These are phyloP conservation scores for Russula sp. DNA, from an alignment of 768 basidiomycete genomes.

Conservation along the genomic window DNA sequence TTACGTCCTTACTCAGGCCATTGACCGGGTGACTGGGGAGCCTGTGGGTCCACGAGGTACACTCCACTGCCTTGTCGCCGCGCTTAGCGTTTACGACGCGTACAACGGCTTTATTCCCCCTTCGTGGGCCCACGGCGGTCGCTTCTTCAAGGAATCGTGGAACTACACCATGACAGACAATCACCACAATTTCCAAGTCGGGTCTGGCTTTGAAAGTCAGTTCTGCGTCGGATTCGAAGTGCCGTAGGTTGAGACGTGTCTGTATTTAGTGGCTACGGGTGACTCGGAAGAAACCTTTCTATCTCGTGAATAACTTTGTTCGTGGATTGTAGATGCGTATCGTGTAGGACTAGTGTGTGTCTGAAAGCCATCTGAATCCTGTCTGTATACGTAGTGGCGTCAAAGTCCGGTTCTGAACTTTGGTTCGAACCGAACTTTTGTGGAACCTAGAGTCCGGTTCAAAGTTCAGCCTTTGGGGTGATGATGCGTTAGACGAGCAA, in stretches of 20 bases:
- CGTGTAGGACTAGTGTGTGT: too few relatives aligned
- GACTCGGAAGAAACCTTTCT: too few relatives aligned
- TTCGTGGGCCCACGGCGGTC: slow-evolving; percentile 2
- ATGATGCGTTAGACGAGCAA: too few relatives aligned
- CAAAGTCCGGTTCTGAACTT: too few relatives aligned
- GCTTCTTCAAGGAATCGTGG: background rate
- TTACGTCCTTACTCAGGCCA: background rate
- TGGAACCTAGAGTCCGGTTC: too few relatives aligned
- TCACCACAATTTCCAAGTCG: background rate
- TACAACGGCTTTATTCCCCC: slow-evolving; percentile 7
- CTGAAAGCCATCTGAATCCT: too few relatives aligned
- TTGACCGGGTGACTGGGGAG: background rate
- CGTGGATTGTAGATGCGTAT: too few relatives aligned
- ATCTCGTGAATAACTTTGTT: background rate
- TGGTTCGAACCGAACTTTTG: too few relatives aligned
- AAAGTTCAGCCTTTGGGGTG: too few relatives aligned
- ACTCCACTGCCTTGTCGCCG: background rate
- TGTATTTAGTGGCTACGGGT: background rate
- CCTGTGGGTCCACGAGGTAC: slow-evolving; percentile 1
- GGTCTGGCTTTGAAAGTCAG: background rate
- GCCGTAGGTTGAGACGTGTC: background rate
- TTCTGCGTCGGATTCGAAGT: background rate
- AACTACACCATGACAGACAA: background rate
- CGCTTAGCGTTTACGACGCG: background rate
- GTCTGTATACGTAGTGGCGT: too few relatives aligned